Base-by-base conservation (phyloP, 352 stramenopile species). In the Globisporangium heterothallicum region DNA sequence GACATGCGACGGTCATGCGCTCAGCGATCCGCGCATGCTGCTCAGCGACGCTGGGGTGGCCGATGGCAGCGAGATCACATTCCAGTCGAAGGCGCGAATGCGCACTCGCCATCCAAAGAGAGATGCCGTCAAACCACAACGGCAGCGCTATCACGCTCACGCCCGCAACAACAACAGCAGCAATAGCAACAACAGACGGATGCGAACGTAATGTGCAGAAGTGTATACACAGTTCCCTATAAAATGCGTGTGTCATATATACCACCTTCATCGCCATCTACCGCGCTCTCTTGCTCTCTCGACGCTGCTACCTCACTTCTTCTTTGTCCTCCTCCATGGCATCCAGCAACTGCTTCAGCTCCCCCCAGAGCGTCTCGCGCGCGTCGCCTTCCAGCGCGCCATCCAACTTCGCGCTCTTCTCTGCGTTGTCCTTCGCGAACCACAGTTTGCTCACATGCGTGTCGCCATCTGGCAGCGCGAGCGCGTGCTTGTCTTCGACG, bases 401-500 rank as follows among this genome's bases (percentile, higher is more conserved):
- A 53, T 85, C 71, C 32, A 97, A 64, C 58, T 95, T 97, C 26
- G 83, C 89, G 60, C 76, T 92, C 34, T 70, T 61, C 66, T 97
- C 92, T 35, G 79, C 54, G 45, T 76, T 61, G 58, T 92, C 75
- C n/a, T 66, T 68, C 13, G 82, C 78, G 65, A 92, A 97, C 92
- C 92, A 98, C 42, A 98, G 68, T 51, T 78, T 72, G 19, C 56
- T 76, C 43, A 98, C 74, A 60, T 97, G 88, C 29, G 84, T 92
- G 62, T 98, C 93, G 50, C 81, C 83, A 49, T 97, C 86, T 6
- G 72, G 74, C 24, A 98, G 48, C 6, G 86, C 80, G 29, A 98
- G 65, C 10, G 79, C 94, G 54, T 97, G 84, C 48, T 95, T 95
- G 71, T 98, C 94, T 40, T 87, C 77, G 9, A 98, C 62, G 65